A percentile compares a stretch with the other conserved stretches of the same genome.
These are phyloP conservation scores for Colletotrichum somersetense DNA, from an alignment of 2,329 filamentous ascomycete genomes.

Conservation along the genomic window DNA sequence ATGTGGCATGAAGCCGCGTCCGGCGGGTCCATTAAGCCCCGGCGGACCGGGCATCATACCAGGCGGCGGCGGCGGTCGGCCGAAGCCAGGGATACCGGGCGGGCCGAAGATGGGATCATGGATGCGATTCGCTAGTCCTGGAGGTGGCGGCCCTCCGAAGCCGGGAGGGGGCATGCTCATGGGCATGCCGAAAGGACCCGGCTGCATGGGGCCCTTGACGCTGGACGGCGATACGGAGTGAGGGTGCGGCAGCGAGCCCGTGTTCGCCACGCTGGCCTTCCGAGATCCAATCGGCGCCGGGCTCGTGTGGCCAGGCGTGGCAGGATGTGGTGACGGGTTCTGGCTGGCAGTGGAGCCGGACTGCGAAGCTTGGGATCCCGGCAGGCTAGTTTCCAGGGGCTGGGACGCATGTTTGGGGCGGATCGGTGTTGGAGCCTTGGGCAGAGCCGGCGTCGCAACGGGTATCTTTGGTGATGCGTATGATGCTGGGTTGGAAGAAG, in stretches of 20 bases:
- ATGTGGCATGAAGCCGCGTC: constrained; percentile 57
- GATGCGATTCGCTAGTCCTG: constrained; percentile 58
- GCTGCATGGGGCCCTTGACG: constrained; percentile 57
- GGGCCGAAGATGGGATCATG: constrained; percentile 64
- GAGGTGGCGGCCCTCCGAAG: constrained; percentile 54
- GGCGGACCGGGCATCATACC: constrained; percentile 64
- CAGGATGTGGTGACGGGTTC: constrained; percentile 69
- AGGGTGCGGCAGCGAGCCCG: constrained; percentile 48
- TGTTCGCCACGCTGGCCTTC: constrained; percentile 60
- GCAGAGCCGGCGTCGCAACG: constrained; percentile 82
- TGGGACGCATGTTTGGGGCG: constrained; percentile 83
- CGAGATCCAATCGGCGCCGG: constrained; percentile 73
- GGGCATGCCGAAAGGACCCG: constrained; percentile 66
- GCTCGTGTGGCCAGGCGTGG: constrained; percentile 74
- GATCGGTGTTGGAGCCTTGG: constrained; percentile 85
- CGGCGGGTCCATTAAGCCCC: constrained; percentile 60
- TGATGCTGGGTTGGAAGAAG: constrained; percentile 65
- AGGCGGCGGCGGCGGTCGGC: constrained; percentile 56
- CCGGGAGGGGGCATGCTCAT: constrained; percentile 69
- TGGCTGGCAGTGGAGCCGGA: constrained; percentile 68
- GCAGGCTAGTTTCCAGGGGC: constrained; percentile 79
- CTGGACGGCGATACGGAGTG: constrained; percentile 75
- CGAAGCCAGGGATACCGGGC: constrained; percentile 52
- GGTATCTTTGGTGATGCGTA: constrained; percentile 84
- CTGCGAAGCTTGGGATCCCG: constrained; percentile 78